Base-by-base conservation (phyloP, 768 basidiomycete species). In the Omphalotus guepiniiformis region DNA sequence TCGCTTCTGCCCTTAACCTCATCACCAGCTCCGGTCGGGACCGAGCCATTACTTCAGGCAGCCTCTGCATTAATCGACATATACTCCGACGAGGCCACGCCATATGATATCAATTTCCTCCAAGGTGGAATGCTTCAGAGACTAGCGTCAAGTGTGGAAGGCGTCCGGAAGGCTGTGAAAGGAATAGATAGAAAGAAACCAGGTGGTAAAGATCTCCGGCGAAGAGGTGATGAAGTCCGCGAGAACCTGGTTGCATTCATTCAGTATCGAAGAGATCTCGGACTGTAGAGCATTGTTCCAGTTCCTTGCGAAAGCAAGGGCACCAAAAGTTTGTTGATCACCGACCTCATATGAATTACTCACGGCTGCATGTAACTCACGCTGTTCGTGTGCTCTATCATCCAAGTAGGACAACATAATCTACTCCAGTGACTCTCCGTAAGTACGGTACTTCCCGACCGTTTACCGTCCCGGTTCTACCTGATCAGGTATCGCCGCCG, bases 41-140 rank as follows among this genome's bases (percentile, higher is more conserved):
- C 79, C 0, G 90, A 93, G 60, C 76, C 85, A 0, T 70, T 87
- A 43, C 74, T 96, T 21, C 89, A 93, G 57, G 80, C 81, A 1
- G 71, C 78, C 7, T 91, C 93, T 12, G 88, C 88, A 21, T 70
- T 96, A 37, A 88, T 96, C 49, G 93, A 96, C 61, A 90, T 95
- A 42, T 97, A 88, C 63, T 90, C 93, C 3, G 93, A 97, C 66
- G 93, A 97, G 65, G 74, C 65, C 6, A 63, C 80, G 45, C 75
- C 84, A 0, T 93, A 88, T 59, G 93, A 97, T 60, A 59, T 80
- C 48, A 90, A 90, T 61, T 93, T 93, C 70, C 75, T 80, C 35
- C 68, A 82, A 47, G 79, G 79, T 0, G 61, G 66, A 12, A 88
- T 76, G 58, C 65, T 86, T 0, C 72, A 72, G 15, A 68, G 66